Evolutionary conservation across 1,284 basidiomycete genomes (phyloP).

Genomic region (Phellinidium pouzarii): DNA sequence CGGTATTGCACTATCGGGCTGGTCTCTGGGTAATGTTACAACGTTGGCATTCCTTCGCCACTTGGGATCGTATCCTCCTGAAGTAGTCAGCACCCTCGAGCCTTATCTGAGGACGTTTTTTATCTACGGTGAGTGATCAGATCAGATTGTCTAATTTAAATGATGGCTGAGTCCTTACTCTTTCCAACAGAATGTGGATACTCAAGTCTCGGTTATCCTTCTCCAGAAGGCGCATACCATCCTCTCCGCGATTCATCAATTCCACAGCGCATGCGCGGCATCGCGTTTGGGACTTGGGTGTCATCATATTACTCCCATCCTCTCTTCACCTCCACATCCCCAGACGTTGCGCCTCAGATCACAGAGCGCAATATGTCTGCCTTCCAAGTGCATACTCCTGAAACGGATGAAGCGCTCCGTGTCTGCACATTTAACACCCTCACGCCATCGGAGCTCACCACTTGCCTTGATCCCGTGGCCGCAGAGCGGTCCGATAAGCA

Average conservation of each 20-base stretch:
- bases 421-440: slow-evolving; percentile 12
- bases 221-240: slow-evolving; percentile 13
- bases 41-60: slow-evolving; percentile 12
- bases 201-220: slow-evolving; percentile 6
- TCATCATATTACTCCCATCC: slow-evolving; percentile 18
- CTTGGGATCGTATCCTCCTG: neutral
- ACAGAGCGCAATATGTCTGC: neutral
- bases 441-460: neutral
- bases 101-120: slow-evolving; percentile 12
- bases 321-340: neutral
- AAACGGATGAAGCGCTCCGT: neutral
- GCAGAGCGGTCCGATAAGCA: slow-evolving; percentile 8
- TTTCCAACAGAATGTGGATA: slow-evolving; percentile 7
- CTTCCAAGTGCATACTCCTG: slow-evolving; percentile 1
- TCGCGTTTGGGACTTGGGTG: slow-evolving; percentile 15
- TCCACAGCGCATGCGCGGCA: slow-evolving; percentile 6
- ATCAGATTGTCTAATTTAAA: neutral
- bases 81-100: slow-evolving; percentile 1
- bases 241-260: slow-evolving; percentile 13
- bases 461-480: slow-evolving; percentile 11
- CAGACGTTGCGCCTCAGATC: neutral
- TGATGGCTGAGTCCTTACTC: neutral
- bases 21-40: slow-evolving; percentile 15
- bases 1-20: slow-evolving; percentile 16
- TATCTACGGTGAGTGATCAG: slow-evolving; percentile 14